Conservation (phyloP, 352 stramenopile species). For the Phytophthora tubulina region DNA sequence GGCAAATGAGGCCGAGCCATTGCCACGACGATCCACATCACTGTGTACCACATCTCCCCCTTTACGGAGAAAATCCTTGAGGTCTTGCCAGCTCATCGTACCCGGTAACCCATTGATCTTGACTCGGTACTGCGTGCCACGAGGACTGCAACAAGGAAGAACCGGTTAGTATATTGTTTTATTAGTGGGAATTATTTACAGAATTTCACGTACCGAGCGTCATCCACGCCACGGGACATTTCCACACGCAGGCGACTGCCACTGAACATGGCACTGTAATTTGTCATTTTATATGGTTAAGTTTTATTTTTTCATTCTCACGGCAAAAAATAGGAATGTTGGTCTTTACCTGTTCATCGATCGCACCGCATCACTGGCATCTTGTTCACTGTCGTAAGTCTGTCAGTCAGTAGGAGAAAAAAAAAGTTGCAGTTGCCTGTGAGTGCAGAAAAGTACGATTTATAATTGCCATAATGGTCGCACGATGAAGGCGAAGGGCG, state of each 20-base stretch:
- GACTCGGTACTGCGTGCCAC: constrained; percentile 66
- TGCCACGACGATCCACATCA: constrained; percentile 74
- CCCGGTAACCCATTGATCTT: constrained; percentile 53
- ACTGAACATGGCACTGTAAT: constrained; percentile 37
- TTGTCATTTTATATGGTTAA: neutral
- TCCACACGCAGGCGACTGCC: constrained; percentile 62
- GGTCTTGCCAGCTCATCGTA: constrained; percentile 64
- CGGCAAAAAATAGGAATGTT: neutral
- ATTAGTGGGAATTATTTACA: neutral
- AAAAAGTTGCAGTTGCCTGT: constrained; percentile 1
- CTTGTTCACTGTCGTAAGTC: constrained; percentile 67
- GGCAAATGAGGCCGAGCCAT: constrained; percentile 72
- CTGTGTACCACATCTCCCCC: constrained; percentile 71
- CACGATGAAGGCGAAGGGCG: constrained; percentile 73
- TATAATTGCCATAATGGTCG: constrained; percentile 17
- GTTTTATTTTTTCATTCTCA: neutral
- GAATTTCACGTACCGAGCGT: constrained; percentile 23
- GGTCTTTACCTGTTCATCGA: constrained; percentile 62
- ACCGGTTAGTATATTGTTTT: constrained; percentile 3
- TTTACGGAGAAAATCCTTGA: constrained; percentile 73
- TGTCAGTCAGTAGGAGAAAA: constrained; percentile 25
- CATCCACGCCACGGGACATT: constrained; percentile 50
- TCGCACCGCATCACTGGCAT: constrained; percentile 64
- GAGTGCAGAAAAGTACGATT: neutral
- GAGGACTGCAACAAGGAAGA: constrained; percentile 34